Evolutionary conservation across 495 filamentous ascomycete genomes (phyloP).

Genomic region (Penicillium egyptiacum): DNA sequence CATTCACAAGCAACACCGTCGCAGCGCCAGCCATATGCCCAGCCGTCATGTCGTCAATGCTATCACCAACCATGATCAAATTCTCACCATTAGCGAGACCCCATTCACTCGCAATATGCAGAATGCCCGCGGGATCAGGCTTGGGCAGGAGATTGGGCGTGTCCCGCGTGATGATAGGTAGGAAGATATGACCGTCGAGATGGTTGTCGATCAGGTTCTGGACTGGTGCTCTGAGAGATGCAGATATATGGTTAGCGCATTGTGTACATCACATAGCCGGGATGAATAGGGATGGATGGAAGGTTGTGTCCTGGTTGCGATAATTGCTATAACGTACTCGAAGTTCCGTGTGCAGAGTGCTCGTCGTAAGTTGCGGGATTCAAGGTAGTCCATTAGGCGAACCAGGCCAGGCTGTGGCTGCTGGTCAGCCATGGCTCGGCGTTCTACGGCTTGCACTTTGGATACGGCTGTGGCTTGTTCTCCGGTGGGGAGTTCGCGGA

Average conservation of each 20-base stretch:
- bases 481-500: constrained; percentile 66
- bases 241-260: neutral
- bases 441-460: constrained; percentile 75
- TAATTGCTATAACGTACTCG: constrained; percentile 50
- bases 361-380: constrained; percentile 62
- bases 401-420: constrained; percentile 75
- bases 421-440: constrained; percentile 73
- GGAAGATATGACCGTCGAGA: constrained; percentile 63
- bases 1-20: constrained; percentile 83
- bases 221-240: constrained; percentile 54
- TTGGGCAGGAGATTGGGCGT: constrained; percentile 68
- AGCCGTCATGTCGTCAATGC: constrained; percentile 90
- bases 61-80: constrained; percentile 77
- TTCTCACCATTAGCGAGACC: constrained; percentile 52
- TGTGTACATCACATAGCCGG: neutral
- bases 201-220: constrained; percentile 72
- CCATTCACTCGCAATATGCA: constrained; percentile 80
- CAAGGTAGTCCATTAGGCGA: constrained; percentile 75
- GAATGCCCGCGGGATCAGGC: constrained; percentile 81
- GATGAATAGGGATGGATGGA: neutral
- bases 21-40: constrained; percentile 82
- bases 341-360: constrained; percentile 96
- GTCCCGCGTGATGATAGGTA: constrained; percentile 86
- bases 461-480: constrained; percentile 65
- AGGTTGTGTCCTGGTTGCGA: neutral